Evolutionary conservation across 768 basidiomycete genomes (phyloP).

Genomic region (Russula griseocarnosa): DNA sequence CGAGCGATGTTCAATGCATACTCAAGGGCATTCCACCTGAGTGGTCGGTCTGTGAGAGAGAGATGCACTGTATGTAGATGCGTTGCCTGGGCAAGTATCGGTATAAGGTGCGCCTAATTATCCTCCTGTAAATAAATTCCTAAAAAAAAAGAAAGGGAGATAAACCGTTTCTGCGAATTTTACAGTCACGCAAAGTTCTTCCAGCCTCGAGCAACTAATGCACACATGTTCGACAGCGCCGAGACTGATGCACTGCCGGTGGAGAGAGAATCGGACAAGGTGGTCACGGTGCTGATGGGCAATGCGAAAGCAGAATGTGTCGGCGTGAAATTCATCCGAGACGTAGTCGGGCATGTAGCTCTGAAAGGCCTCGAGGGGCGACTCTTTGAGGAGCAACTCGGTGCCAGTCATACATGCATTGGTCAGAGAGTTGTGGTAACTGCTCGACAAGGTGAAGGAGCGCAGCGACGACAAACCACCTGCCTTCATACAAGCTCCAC

Average conservation of each 20-base stretch:
- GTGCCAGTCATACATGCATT: slow-evolving; percentile 45
- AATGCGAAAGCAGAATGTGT: slow-evolving; percentile 50
- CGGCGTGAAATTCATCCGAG: slow-evolving; percentile 40
- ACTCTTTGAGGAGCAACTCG: slow-evolving; percentile 40
- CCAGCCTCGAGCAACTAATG: slow-evolving; percentile 46
- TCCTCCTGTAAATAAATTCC: not conserved
- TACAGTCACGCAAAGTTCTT: slow-evolving; percentile 61
- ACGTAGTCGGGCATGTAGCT: slow-evolving; percentile 51
- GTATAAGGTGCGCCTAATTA: slow-evolving; percentile 41
- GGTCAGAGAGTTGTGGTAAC: slow-evolving; percentile 34
- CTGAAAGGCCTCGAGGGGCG: slow-evolving; percentile 58
- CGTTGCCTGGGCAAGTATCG: slow-evolving; percentile 43
- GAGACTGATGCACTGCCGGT: slow-evolving; percentile 56
- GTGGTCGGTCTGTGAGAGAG: slow-evolving; percentile 39
- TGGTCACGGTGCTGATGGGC: slow-evolving; percentile 48
- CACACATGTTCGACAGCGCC: slow-evolving; percentile 53
- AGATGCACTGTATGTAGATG: slow-evolving; percentile 58
- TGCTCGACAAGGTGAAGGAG: slow-evolving; percentile 58
- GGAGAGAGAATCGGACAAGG: slow-evolving; percentile 56
- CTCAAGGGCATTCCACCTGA: slow-evolving; percentile 17
- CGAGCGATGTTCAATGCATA: slow-evolving; percentile 42
- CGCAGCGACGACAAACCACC: slow-evolving; percentile 43
- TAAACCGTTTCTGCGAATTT: slow-evolving; percentile 47
- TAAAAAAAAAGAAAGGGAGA: not conserved
- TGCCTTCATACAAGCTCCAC: slow-evolving; percentile 36